Evolutionary conservation across 23 red algal genomes (phyloP).

Genomic region (Gracilaria vermiculophylla): DNA sequence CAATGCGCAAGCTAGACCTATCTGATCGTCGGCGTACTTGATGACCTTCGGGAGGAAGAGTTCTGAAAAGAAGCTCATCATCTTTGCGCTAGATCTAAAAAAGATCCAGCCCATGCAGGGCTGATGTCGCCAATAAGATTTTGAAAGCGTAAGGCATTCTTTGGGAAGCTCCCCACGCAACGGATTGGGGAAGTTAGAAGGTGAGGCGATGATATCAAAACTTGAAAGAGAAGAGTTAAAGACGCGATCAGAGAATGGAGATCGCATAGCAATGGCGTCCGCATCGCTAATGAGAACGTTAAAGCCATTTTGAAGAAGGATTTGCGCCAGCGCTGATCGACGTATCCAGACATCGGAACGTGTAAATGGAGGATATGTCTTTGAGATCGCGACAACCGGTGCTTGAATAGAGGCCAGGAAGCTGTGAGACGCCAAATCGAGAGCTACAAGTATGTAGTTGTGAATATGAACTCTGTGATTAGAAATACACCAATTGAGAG

Average conservation of each 20-base stretch:
- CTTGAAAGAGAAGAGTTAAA: not conserved
- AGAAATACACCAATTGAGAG: slow-evolving; percentile 30
- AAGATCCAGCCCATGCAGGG: slow-evolving; percentile 51
- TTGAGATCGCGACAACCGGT: not conserved
- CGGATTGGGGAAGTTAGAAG: slow-evolving; percentile 42
- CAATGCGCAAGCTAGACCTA: slow-evolving; percentile 13
- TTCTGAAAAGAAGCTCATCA: not conserved
- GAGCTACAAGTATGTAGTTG: slow-evolving; percentile 41
- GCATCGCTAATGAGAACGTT: slow-evolving; percentile 36
- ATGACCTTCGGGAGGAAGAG: slow-evolving; percentile 5
- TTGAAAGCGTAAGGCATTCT: not conserved
- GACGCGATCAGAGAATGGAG: not conserved
- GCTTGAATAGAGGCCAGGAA: not conserved
- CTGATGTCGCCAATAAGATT: slow-evolving; percentile 7
- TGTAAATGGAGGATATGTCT: not conserved
- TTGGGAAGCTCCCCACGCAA: not conserved
- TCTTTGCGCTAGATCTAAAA: not conserved
- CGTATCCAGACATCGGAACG: slow-evolving; percentile 31
- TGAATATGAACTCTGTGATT: not conserved
- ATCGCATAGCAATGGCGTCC: slow-evolving; percentile 28
- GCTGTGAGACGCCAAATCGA: not conserved
- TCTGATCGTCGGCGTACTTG: slow-evolving; percentile 31
- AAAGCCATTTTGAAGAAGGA: not conserved
- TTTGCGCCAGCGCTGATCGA: not conserved
- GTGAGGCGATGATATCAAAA: slow-evolving; percentile 31